A percentile compares a stretch with the other conserved stretches of the same genome.
These are phyloP conservation scores for Zygoascus sp. DNA, from an alignment of 1,139 yeast genomes.

Conservation along the genomic window DNA sequence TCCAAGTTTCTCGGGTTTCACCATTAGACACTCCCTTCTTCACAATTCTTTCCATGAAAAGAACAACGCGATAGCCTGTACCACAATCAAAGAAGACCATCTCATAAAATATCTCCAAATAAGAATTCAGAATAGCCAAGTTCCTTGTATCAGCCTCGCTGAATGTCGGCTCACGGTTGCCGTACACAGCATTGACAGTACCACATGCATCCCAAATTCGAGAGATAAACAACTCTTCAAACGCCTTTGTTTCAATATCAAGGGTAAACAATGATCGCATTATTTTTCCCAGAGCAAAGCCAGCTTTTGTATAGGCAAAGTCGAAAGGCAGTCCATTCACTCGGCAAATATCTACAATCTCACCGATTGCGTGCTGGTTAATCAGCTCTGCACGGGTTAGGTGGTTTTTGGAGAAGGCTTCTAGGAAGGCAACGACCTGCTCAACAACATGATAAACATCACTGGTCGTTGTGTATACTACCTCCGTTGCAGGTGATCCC, in stretches of 20 bases:
- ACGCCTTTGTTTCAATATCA: slow-evolving; percentile 27
- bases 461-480: neutral
- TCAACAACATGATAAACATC: slow-evolving; percentile 9
- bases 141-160: neutral
- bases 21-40: slow-evolving; percentile 1
- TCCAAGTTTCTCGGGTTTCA: slow-evolving; percentile 13
- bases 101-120: slow-evolving; percentile 27
- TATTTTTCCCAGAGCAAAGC: slow-evolving; percentile 27
- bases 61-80: slow-evolving; percentile 30
- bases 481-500: slow-evolving; percentile 3
- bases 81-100: slow-evolving; percentile 31
- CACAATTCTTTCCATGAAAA: slow-evolving; percentile 26
- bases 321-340: slow-evolving; percentile 35
- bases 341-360: slow-evolving; percentile 28
- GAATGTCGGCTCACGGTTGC: neutral
- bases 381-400: slow-evolving; percentile 33
- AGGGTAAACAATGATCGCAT: slow-evolving; percentile 30
- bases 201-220: slow-evolving; percentile 8
- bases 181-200: neutral
- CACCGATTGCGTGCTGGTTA: slow-evolving; percentile 30
- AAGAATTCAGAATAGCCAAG: slow-evolving; percentile 22
- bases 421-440: slow-evolving; percentile 17
- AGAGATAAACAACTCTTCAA: slow-evolving; percentile 21
- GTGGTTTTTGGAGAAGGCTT: slow-evolving; percentile 34
- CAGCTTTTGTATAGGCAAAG: slow-evolving; percentile 33